Percentiles rank a stretch among this genome's conserved stretches.
Evolutionary conservation across 2,329 filamentous ascomycete species (phyloP).

Genomic region (Rachicladosporium sp.): DNA sequence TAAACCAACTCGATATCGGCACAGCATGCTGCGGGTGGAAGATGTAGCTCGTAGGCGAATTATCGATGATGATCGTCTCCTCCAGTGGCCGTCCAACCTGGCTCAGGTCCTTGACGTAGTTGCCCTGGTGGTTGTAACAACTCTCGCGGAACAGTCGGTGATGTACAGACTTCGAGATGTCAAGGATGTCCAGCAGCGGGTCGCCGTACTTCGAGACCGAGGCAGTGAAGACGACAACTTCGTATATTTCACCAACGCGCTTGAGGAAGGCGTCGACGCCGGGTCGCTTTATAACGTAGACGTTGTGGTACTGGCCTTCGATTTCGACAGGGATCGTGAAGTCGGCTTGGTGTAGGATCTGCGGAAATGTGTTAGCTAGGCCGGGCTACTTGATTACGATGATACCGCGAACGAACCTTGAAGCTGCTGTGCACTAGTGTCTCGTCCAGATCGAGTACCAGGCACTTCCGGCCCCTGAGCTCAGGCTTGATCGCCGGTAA

Average conservation of each 20-base stretch:
- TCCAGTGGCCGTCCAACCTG: conserved; percentile 91
- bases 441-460: conserved; percentile 91
- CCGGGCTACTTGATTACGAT: neutral
- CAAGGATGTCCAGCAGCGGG: conserved; percentile 85
- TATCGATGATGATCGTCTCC: conserved; percentile 99
- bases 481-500: conserved; percentile 71
- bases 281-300: conserved; percentile 98
- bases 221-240: conserved; percentile 96
- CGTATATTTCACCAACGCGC: conserved; percentile 89
- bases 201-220: conserved; percentile 99
- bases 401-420: conserved; percentile 51
- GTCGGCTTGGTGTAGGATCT: conserved; percentile 96
- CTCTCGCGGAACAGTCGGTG: conserved; percentile 94
- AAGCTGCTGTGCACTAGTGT: conserved; percentile 97
- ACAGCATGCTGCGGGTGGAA: conserved; percentile 99
- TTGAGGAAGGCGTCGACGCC: conserved; percentile 99
- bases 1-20: conserved; percentile 99
- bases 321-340: conserved; percentile 99
- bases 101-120: conserved; percentile 97
- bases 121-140: conserved; percentile 98
- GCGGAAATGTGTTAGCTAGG: conserved; percentile 6
- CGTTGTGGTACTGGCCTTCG: conserved; percentile 97
- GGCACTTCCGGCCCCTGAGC: conserved; percentile 77
- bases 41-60: conserved; percentile 97
- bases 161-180: conserved; percentile 94